Percentiles rank a stretch among this genome's conserved stretches.
Conservation (phyloP, 768 basidiomycete species). For the Kwoniella mangroviensis region DNA sequence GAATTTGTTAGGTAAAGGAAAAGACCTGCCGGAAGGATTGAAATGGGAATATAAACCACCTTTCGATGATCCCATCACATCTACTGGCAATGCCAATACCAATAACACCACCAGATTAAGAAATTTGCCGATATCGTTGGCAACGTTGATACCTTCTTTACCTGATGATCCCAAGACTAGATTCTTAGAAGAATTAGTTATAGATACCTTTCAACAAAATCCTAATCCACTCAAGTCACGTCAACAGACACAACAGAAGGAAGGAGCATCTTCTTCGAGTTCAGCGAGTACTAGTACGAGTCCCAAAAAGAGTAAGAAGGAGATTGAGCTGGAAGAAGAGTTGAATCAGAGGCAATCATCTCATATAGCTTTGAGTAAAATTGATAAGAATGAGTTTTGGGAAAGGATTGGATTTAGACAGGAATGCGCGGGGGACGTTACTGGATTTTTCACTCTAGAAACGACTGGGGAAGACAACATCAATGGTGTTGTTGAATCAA, state of each 20-base stretch:
- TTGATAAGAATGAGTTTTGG: slow-evolving; percentile 82
- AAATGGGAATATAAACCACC: slow-evolving; percentile 60
- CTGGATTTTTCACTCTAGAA: slow-evolving; percentile 84
- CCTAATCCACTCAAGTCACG: background rate
- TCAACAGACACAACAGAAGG: background rate
- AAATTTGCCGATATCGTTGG: slow-evolving; percentile 59
- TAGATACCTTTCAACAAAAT: slow-evolving; percentile 18
- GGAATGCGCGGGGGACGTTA: slow-evolving; percentile 89
- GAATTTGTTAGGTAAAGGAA: slow-evolving; percentile 39
- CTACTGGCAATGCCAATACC: slow-evolving; percentile 14
- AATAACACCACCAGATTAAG: slow-evolving; percentile 58
- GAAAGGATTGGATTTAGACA: slow-evolving; percentile 95
- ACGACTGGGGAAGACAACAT: background rate
- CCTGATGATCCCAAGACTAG: slow-evolving; percentile 97
- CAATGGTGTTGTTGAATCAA: too few species aligned
- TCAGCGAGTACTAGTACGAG: slow-evolving; percentile 17
- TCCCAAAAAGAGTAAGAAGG: slow-evolving; percentile 48
- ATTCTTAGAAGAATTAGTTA: slow-evolving; percentile 86
- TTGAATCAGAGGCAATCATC: slow-evolving; percentile 15
- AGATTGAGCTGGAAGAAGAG: slow-evolving; percentile 32
- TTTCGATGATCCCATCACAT: too few species aligned
- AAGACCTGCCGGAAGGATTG: slow-evolving; percentile 31
- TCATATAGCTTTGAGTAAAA: slow-evolving; percentile 64
- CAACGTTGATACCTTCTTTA: slow-evolving; percentile 81
- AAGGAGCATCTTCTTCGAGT: too few species aligned